Conservation (phyloP, 2,329 filamentous ascomycete genomes). For the Colletotrichum zoysiae region DNA sequence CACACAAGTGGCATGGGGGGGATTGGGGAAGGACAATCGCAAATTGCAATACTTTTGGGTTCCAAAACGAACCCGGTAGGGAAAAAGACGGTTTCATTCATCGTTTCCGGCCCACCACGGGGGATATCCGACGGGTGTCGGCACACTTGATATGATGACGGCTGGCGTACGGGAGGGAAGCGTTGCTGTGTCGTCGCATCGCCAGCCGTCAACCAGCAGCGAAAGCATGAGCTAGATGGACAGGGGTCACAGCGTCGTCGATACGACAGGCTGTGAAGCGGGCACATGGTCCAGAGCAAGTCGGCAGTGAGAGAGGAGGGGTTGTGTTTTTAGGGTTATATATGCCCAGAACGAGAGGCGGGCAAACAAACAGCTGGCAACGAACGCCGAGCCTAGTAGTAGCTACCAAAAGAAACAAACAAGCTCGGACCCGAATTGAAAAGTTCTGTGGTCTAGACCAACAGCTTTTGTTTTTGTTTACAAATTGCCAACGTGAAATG, state of each 20-base stretch:
- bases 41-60: conserved; percentile 37
- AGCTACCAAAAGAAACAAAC: conserved; percentile 29
- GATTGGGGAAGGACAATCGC: conserved; percentile 21
- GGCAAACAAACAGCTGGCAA: conserved; percentile 32
- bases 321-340: not conserved
- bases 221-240: conserved; percentile 1
- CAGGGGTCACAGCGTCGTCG: not conserved
- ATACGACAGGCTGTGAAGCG: conserved; percentile 16
- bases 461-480: not conserved
- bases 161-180: conserved; percentile 25
- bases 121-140: conserved; percentile 5
- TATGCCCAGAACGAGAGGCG: conserved; percentile 15
- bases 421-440: conserved; percentile 28
- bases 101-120: conserved; percentile 30
- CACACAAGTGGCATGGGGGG: conserved; percentile 22
- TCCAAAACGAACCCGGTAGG: conserved; percentile 24
- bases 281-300: conserved; percentile 27
- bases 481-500: not conserved
- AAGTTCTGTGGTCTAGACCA: conserved; percentile 15
- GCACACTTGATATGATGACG: conserved; percentile 20
- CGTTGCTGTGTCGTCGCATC: conserved; percentile 16
- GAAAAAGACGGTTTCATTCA: conserved; percentile 29
- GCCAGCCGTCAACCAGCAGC: conserved; percentile 20
- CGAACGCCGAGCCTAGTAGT: conserved; percentile 28
- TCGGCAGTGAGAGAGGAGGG: conserved; percentile 2